phyloP scores from a whole-genome alignment of 2,329 filamentous ascomycete genomes.

The Madurella mycetomatis region DNA sequence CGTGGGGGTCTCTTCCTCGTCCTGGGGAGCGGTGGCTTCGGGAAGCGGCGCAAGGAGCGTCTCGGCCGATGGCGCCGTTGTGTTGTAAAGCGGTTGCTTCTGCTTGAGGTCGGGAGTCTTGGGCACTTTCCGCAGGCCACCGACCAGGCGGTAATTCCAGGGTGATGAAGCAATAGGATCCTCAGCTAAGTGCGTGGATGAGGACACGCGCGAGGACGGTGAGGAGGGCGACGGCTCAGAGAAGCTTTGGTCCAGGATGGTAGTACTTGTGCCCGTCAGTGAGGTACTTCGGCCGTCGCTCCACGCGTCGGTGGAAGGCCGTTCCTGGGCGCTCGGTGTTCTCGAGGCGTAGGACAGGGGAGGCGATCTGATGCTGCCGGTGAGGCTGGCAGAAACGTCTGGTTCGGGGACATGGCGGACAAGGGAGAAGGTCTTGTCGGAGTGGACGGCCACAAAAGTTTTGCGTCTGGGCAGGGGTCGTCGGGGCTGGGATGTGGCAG shows the following conservation, averaged over 20 bases:
- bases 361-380: constrained; percentile 38
- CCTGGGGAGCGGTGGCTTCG: constrained; percentile 27
- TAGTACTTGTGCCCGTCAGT: constrained; percentile 36
- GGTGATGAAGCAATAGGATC: constrained; percentile 37
- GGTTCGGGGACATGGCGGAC: constrained; percentile 31
- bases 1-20: constrained; percentile 23
- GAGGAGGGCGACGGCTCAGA: constrained; percentile 33
- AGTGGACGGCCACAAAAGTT: constrained; percentile 45
- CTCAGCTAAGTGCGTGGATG: constrained; percentile 33
- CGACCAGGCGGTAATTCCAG: constrained; percentile 52
- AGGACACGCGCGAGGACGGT: constrained; percentile 31
- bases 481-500: constrained; percentile 15
- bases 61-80: constrained; percentile 28
- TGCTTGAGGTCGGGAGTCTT: constrained; percentile 42
- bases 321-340: constrained; percentile 47
- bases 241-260: constrained; percentile 42
- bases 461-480: constrained; percentile 36
- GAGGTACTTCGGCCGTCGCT: constrained; percentile 48
- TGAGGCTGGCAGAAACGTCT: constrained; percentile 16
- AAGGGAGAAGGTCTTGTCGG: constrained; percentile 57
- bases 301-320: constrained; percentile 44
- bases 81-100: constrained; percentile 31
- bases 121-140: constrained; percentile 51
- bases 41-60: constrained; percentile 31
- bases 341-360: constrained; percentile 37